A percentile compares a stretch with the other conserved stretches of the same genome.
These are phyloP conservation scores for Serendipita sp. DNA, from an alignment of 768 basidiomycete genomes.

Conservation along the genomic window DNA sequence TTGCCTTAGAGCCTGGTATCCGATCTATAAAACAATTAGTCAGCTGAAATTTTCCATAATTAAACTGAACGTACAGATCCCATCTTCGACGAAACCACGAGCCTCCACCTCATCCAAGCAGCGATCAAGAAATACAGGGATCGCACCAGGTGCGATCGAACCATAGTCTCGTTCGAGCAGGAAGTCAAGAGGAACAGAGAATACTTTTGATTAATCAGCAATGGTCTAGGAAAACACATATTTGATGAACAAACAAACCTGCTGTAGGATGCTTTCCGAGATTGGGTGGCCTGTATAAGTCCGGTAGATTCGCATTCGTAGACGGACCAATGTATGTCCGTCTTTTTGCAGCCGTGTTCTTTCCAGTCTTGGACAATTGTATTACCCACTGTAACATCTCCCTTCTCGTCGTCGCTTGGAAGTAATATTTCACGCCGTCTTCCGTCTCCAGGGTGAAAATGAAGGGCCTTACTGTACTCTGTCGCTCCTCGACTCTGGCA, in stretches of 20 bases:
- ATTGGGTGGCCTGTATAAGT: conserved; percentile 47
- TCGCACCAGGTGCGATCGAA: conserved; percentile 33
- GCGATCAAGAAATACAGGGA: conserved; percentile 49
- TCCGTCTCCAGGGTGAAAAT: conserved; percentile 73
- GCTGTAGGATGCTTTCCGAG: conserved; percentile 57
- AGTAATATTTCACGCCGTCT: conserved; percentile 67
- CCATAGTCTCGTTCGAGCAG: conserved; percentile 49
- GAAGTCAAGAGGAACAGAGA: conserved; percentile 59
- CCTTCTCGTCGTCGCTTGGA: conserved; percentile 52
- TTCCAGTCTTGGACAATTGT: conserved; percentile 52
- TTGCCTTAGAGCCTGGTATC: conserved; percentile 57
- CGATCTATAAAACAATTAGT: conserved; percentile 35
- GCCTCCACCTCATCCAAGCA: conserved; percentile 55
- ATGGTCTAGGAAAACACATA: conserved; percentile 7
- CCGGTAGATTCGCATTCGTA: conserved; percentile 55
- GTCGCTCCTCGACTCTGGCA: conserved; percentile 49
- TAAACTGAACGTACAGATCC: conserved; percentile 46
- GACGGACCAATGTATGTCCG: conserved; percentile 65
- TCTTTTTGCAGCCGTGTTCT: conserved; percentile 57
- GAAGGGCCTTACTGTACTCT: conserved; percentile 69
- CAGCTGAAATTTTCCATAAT: background rate
- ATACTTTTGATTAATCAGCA: conserved; percentile 27
- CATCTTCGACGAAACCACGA: conserved; percentile 64
- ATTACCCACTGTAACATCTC: conserved; percentile 70
- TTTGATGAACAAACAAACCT: conserved; percentile 32